phyloP scores from a whole-genome alignment of 202 grass and related monocot genomes.

The Brachypodium distachyon region DNA sequence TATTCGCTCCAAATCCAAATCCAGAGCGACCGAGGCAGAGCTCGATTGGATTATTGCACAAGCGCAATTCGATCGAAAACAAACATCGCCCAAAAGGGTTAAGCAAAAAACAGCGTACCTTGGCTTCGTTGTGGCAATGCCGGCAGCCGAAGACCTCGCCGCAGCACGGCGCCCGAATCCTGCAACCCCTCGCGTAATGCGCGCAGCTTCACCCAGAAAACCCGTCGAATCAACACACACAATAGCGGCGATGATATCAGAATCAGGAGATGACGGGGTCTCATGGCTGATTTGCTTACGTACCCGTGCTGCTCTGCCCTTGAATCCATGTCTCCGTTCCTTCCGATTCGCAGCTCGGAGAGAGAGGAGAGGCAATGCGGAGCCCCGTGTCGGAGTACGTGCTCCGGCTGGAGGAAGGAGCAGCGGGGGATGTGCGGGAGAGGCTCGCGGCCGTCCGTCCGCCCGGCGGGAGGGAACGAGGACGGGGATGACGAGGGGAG shows the following conservation, averaged over 20 bases:
- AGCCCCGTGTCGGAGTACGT: no score
- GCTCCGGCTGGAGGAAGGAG: no score
- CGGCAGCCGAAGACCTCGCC: conserved; percentile 74
- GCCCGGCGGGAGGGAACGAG: neutral
- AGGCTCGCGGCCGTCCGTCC: neutral
- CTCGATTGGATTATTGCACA: no score
- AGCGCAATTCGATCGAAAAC: neutral
- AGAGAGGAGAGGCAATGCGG: neutral
- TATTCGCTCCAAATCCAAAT: neutral
- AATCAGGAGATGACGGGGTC: neutral
- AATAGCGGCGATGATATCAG: neutral
- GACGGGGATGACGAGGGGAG: no score
- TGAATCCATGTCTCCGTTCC: conserved; percentile 21
- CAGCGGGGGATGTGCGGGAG: neutral
- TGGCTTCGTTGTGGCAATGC: conserved; percentile 89
- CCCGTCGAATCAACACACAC: neutral
- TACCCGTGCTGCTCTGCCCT: conserved; percentile 32
- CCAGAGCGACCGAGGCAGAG: no score
- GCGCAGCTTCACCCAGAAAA: conserved; percentile 38
- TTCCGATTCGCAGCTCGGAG: neutral
- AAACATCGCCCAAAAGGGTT: neutral
- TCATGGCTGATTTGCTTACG: conserved; percentile 17
- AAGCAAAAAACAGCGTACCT: neutral
- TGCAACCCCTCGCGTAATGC: conserved; percentile 72
- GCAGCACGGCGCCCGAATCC: conserved; percentile 72